A percentile compares a stretch with the other conserved stretches of the same genome.
Conservation (phyloP, 2,329 filamentous ascomycete genomes). For the Aspergillus unguis region DNA sequence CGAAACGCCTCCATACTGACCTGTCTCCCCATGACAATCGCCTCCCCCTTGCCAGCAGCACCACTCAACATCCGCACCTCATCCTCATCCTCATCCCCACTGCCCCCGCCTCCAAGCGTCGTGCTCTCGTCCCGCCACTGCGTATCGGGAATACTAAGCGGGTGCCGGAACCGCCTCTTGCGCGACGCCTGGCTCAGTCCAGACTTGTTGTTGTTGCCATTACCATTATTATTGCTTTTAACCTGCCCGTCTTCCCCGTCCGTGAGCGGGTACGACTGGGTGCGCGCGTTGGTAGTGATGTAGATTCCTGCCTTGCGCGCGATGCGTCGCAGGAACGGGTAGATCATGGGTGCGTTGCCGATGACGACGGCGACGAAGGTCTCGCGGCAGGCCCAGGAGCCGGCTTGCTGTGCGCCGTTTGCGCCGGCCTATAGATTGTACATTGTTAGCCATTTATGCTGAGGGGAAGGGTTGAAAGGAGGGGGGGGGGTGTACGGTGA, state of each 20-base stretch:
- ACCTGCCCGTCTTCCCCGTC: conserved; percentile 13
- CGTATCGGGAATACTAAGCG: conserved; percentile 30
- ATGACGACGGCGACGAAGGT: conserved; percentile 46
- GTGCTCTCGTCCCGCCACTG: conserved; percentile 33
- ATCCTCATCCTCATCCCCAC: neutral
- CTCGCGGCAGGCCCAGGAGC: conserved; percentile 46
- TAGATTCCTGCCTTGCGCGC: conserved; percentile 27
- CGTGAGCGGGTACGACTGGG: conserved; percentile 23
- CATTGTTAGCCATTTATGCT: neutral
- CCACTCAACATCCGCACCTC: neutral
- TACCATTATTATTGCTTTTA: neutral
- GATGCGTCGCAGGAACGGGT: conserved; percentile 31
- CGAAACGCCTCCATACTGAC: conserved; percentile 1
- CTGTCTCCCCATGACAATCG: neutral
- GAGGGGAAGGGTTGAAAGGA: neutral
- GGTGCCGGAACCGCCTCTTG: conserved; percentile 28
- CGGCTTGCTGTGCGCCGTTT: conserved; percentile 40
- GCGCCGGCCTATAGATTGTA: conserved; percentile 24
- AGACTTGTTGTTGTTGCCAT: neutral
- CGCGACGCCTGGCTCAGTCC: conserved; percentile 12
- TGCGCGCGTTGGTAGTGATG: conserved; percentile 14
- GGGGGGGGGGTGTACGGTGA: conserved; percentile 33
- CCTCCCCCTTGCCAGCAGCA: neutral
- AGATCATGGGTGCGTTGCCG: conserved; percentile 44
- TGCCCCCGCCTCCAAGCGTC: conserved; percentile 22